Evolutionary conservation across 768 basidiomycete genomes (phyloP), one percentile per base, ranked within the genome.

Genomic region (Collybia nuda): DNA sequence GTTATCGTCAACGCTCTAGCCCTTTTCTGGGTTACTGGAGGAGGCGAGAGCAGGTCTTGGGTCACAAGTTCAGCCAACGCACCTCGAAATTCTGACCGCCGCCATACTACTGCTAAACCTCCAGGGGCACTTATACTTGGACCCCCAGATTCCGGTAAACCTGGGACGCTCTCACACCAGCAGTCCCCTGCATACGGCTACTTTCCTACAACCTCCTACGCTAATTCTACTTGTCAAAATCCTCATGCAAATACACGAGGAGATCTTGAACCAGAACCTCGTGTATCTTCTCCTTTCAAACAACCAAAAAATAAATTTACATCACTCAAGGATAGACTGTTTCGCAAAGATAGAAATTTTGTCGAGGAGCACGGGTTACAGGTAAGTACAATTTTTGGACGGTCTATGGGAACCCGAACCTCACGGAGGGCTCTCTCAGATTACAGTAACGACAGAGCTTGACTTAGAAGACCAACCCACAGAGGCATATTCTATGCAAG

Each of bases 1-100:
- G 75, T 79, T 21, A 67, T 78, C 41, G 49, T 78, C 52, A 80
- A 79, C 52, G 74, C 77, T 8, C 49, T 68, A 28, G 74, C 75
- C 2, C 65, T 80, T 29, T 77, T 73, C 65, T 78, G 75, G 74
- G 76, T 77, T 4, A 74, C 75, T 29, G 57, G 64, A n/a, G 54
- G 61, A 29, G 11, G 12, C 26, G 28, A 52, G 8, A 17, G 19
- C 14, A 41, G 32, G 9, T 38, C 50, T 18, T 15, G 26, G 22
- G 12, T 21, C 19, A 11, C 36, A 28, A 29, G 19, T 8, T 39
- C 44, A 19, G 39, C 39, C 40, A 52, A 52, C 24, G 40, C 44
- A 18, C 9, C 42, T 18, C 40, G 35, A 7, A 28, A 42, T 19
- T 46, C 39, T 19, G 50, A 40, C 32, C 29, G 44, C 26, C 17